Conservation (phyloP, 2,329 filamentous ascomycete genomes). For the Penicillium griseofulvum region DNA sequence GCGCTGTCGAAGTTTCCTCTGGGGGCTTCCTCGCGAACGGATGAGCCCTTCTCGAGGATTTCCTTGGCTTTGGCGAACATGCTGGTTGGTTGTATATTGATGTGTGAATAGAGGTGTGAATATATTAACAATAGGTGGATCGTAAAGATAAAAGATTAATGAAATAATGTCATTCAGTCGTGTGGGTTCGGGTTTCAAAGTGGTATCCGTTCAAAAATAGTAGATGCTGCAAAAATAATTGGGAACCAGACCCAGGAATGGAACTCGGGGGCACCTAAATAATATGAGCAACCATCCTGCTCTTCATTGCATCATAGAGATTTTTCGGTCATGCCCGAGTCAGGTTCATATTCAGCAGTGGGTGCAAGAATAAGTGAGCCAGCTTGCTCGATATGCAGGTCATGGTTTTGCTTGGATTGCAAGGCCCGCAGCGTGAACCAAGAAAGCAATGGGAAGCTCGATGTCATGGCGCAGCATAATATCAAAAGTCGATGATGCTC, state of each 20-base stretch:
- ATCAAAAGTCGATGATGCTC: slow-evolving; percentile 10
- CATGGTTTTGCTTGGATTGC: slow-evolving; percentile 3
- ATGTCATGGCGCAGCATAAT: not conserved
- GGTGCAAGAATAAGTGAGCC: not conserved
- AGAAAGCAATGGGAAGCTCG: not conserved
- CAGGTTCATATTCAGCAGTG: not conserved
- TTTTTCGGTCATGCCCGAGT: slow-evolving; percentile 7
- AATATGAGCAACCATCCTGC: not conserved
- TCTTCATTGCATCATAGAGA: slow-evolving; percentile 23
- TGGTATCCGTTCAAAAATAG: not conserved
- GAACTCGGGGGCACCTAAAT: slow-evolving; percentile 11
- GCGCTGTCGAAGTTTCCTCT: slow-evolving; percentile 3
- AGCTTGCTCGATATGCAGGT: not conserved
- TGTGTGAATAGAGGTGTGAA: not conserved
- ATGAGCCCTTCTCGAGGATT: slow-evolving; percentile 5
- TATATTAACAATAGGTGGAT: slow-evolving; percentile 1
- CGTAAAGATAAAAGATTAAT: slow-evolving; percentile 8
- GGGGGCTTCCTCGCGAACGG: slow-evolving; percentile 2
- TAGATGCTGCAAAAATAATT: not conserved
- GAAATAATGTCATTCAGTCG: slow-evolving; percentile 18
- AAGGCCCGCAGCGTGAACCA: slow-evolving; percentile 11
- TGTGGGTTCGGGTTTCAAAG: slow-evolving; percentile 14
- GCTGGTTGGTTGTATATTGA: not conserved
- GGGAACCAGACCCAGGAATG: not conserved
- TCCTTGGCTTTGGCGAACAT: slow-evolving; percentile 16